Conservation (phyloP, 352 stramenopile species). For the Phytophthora cryptogea region DNA sequence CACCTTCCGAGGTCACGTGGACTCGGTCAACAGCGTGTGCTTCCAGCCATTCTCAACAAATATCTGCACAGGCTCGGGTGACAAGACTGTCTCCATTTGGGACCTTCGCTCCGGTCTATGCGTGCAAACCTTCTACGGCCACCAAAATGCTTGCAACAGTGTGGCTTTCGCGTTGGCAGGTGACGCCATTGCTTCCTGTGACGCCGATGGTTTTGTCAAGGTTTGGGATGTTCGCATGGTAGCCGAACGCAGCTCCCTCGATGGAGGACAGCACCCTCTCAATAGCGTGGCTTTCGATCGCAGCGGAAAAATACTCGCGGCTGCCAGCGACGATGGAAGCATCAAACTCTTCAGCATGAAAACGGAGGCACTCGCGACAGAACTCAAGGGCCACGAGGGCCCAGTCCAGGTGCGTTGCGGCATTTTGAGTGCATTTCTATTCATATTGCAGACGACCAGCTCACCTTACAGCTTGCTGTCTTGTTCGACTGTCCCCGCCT, state of each 20-base stretch:
- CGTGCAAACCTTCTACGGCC: conserved; percentile 95
- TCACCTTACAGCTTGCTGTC: conserved; percentile 16
- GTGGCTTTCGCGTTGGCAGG: conserved; percentile 87
- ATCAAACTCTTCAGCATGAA: conserved; percentile 91
- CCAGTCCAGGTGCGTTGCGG: conserved; percentile 86
- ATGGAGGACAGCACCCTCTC: conserved; percentile 87
- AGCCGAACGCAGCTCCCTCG: conserved; percentile 85
- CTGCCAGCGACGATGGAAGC: conserved; percentile 89
- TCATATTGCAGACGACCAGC: conserved; percentile 20
- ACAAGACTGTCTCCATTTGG: conserved; percentile 97
- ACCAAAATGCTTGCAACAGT: conserved; percentile 94
- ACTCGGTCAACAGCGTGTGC: conserved; percentile 93
- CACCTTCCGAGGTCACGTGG: conserved; percentile 94
- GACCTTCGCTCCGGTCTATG: conserved; percentile 92
- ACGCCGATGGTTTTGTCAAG: conserved; percentile 94
- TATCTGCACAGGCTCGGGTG: conserved; percentile 91
- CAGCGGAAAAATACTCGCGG: conserved; percentile 81
- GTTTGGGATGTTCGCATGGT: conserved; percentile 97
- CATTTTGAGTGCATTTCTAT: conserved; percentile 34
- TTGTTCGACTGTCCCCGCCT: conserved; percentile 11
- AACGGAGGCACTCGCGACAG: conserved; percentile 59
- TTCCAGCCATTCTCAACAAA: conserved; percentile 95
- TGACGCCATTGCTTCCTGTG: conserved; percentile 91
- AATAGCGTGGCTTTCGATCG: conserved; percentile 93
- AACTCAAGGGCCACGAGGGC: conserved; percentile 92